Conservation (phyloP, 2,329 filamentous ascomycete genomes). For the Pestalotiopsis sp. region DNA sequence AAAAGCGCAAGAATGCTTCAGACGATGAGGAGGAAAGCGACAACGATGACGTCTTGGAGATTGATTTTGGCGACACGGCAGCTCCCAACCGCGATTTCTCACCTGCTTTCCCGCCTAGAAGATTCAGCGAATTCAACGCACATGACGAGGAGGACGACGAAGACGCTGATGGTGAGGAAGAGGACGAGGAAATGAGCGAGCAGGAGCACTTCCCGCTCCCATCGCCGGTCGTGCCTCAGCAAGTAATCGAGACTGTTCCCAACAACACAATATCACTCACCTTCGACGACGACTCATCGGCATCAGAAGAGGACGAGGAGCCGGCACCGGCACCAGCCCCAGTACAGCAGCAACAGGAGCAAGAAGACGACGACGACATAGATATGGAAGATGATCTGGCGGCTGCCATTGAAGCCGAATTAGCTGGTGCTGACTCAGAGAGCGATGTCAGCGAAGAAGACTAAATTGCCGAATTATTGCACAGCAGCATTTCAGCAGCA, state of each 20-base stretch:
- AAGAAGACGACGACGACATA: constrained; percentile 22
- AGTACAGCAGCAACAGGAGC: not conserved
- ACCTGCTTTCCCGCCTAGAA: constrained; percentile 49
- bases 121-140: constrained; percentile 56
- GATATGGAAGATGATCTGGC: constrained; percentile 36
- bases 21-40: constrained; percentile 54
- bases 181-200: constrained; percentile 37
- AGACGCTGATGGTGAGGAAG: constrained; percentile 50
- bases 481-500: not conserved
- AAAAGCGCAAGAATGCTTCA: constrained; percentile 36
- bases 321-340: constrained; percentile 20
- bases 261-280: constrained; percentile 15
- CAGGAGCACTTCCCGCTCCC: constrained; percentile 52
- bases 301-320: constrained; percentile 35
- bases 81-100: constrained; percentile 45
- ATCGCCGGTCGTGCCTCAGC: constrained; percentile 51
- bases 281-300: constrained; percentile 27
- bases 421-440: constrained; percentile 25
- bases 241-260: constrained; percentile 13
- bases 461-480: constrained; percentile 22
- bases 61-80: constrained; percentile 51
- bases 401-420: constrained; percentile 29
- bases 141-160: constrained; percentile 46
- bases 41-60: constrained; percentile 62
- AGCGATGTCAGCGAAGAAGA: constrained; percentile 37